These are phyloP conservation scores for Pyricularia grisea DNA, from an alignment of 2,329 filamentous ascomycete species.

Conservation along the genomic window DNA sequence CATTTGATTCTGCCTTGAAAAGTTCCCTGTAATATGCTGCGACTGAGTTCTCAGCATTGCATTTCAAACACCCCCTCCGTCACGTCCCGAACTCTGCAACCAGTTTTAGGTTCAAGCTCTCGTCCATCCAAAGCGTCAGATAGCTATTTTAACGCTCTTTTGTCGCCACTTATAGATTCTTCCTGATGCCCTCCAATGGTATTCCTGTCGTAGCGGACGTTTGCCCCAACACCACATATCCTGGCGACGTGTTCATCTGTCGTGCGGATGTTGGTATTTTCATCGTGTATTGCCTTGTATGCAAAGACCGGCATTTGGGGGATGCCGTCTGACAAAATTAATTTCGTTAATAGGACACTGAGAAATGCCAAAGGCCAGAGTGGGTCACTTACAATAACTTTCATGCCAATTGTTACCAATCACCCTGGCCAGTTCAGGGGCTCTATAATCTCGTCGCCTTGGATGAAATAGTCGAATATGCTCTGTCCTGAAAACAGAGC, in stretches of 20 bases:
- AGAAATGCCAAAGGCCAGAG: background rate
- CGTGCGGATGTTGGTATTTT: slow-evolving; percentile 10
- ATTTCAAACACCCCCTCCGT: background rate
- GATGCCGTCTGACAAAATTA: slow-evolving; percentile 21
- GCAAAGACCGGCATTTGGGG: slow-evolving; percentile 34
- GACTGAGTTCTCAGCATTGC: background rate
- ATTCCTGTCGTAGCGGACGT: background rate
- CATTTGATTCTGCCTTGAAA: too few species aligned
- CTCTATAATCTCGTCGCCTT: background rate
- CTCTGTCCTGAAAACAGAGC: background rate
- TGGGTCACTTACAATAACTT: background rate
- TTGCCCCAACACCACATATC: background rate
- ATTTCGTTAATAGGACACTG: too few species aligned
- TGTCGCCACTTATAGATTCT: background rate
- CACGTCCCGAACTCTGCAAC: background rate
- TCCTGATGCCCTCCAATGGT: background rate
- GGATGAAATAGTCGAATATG: background rate
- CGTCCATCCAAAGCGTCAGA: background rate
- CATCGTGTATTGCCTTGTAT: slow-evolving; percentile 36
- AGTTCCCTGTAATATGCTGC: too few species aligned
- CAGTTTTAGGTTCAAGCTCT: background rate
- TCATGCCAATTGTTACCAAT: background rate
- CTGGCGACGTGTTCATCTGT: background rate
- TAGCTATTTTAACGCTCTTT: background rate
- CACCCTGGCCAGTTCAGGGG: background rate